Conservation (phyloP, 495 filamentous ascomycete species). For the Penicillium steckii region DNA sequence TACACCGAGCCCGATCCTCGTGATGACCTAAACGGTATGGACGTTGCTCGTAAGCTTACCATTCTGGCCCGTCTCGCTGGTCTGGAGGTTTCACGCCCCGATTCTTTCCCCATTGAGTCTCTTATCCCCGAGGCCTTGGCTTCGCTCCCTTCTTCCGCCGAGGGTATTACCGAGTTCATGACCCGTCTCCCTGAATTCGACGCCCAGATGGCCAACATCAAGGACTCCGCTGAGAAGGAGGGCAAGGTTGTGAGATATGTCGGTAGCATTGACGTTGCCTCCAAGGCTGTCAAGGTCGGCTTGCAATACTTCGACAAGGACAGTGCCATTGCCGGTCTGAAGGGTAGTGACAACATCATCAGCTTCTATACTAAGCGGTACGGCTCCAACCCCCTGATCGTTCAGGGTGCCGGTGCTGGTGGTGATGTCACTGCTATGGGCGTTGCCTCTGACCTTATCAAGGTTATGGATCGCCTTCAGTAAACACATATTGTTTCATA, state of each 20-base stretch:
- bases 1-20: constrained; percentile 97
- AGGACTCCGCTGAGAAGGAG: constrained; percentile 71
- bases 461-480: constrained; percentile 61
- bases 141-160: constrained; percentile 58
- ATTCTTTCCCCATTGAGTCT: constrained; percentile 86
- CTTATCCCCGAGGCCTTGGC: constrained; percentile 85
- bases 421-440: constrained; percentile 97
- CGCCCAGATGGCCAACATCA: constrained; percentile 76
- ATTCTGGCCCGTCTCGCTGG: constrained; percentile 86
- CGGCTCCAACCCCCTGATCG: constrained; percentile 81
- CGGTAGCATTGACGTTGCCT: constrained; percentile 81
- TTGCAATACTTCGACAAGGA: constrained; percentile 81
- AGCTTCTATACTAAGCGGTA: constrained; percentile 97
- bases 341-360: constrained; percentile 97
- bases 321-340: constrained; percentile 85
- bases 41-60: constrained; percentile 95
- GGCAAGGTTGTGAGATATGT: constrained; percentile 94
- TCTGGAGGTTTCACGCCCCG: constrained; percentile 71
- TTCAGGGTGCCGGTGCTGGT: constrained; percentile 93
- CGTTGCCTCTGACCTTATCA: constrained; percentile 84
- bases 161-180: constrained; percentile 72
- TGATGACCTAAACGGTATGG: constrained; percentile 93
- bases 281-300: constrained; percentile 79
- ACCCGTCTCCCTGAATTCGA: constrained; percentile 74
- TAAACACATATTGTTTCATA: constrained; percentile 8